A percentile compares a stretch with the other conserved stretches of the same genome.
Conservation (phyloP, 257 asterid genomes). For the Fraxinus pennsylvanica region DNA sequence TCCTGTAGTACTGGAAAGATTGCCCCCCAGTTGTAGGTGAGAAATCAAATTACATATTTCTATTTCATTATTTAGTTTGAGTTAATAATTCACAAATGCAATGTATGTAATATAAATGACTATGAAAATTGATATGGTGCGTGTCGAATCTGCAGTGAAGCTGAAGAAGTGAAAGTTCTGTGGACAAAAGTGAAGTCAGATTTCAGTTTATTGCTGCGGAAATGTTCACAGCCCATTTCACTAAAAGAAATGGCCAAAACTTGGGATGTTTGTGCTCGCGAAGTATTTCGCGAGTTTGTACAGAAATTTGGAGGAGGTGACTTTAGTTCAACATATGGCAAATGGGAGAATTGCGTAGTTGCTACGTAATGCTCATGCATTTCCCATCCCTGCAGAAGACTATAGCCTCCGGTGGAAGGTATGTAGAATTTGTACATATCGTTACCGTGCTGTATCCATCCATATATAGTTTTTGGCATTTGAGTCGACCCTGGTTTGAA, state of each 20-base stretch:
- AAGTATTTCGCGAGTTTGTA: slow-evolving; percentile 39
- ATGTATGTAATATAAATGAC: background rate
- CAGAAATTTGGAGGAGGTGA: slow-evolving; percentile 47
- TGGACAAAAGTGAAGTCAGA: slow-evolving; percentile 44
- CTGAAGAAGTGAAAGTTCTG: slow-evolving; percentile 36
- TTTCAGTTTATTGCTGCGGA: slow-evolving; percentile 37
- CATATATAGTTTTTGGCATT: background rate
- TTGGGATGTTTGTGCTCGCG: slow-evolving; percentile 49
- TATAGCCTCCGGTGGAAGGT: background rate
- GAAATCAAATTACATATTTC: slow-evolving; percentile 21
- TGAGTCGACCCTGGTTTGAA: background rate
- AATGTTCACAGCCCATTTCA: slow-evolving; percentile 36
- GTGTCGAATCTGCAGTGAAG: slow-evolving; percentile 27
- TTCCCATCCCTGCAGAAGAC: background rate
- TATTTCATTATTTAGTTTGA: background rate
- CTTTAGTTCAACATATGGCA: slow-evolving; percentile 49
- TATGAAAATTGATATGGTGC: background rate
- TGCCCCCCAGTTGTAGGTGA: slow-evolving; percentile 38
- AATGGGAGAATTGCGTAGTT: slow-evolving; percentile 42
- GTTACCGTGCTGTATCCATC: no score
- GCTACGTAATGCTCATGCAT: slow-evolving; percentile 24
- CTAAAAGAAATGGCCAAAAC: slow-evolving; percentile 48
- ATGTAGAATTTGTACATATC: background rate
- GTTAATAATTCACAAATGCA: background rate
- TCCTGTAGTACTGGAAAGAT: slow-evolving; percentile 40